Conservation (phyloP, 1,139 yeast genomes). For the Saccharomyces hybrid region DNA sequence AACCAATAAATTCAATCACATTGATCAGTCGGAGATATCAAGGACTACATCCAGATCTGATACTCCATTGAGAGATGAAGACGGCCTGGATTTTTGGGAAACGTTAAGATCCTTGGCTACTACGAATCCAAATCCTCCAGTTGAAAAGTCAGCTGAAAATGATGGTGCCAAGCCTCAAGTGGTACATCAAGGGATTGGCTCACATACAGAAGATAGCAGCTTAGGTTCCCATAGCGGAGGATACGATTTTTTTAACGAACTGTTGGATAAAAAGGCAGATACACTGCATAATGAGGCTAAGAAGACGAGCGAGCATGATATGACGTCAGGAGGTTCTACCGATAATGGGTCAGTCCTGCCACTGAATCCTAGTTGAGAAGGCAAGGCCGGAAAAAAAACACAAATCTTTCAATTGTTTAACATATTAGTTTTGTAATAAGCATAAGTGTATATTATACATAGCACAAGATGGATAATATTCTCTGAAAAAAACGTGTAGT, state of each 20-base stretch:
- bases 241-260: background rate
- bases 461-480: slow-evolving; percentile 1
- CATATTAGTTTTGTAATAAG: background rate
- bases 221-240: background rate
- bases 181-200: slow-evolving; percentile 11
- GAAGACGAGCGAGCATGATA: background rate
- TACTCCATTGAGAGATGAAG: slow-evolving; percentile 35
- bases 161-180: background rate
- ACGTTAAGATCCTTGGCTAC: slow-evolving; percentile 46
- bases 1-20: background rate
- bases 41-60: slow-evolving; percentile 7
- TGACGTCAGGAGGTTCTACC: slow-evolving; percentile 1
- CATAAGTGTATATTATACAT: slow-evolving; percentile 5
- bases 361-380: slow-evolving; percentile 32
- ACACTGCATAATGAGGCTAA: background rate
- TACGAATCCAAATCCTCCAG: slow-evolving; percentile 16
- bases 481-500: background rate
- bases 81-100: slow-evolving; percentile 65
- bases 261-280: slow-evolving; percentile 1
- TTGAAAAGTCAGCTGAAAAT: slow-evolving; percentile 7
- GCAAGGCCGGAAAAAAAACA: background rate
- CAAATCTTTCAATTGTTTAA: background rate
- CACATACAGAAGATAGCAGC: background rate
- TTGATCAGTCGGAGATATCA: background rate
- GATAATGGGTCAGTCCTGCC: slow-evolving; percentile 29